Evolutionary conservation across 2,329 filamentous ascomycete genomes (phyloP).

Genomic region (Didymella sp.): DNA sequence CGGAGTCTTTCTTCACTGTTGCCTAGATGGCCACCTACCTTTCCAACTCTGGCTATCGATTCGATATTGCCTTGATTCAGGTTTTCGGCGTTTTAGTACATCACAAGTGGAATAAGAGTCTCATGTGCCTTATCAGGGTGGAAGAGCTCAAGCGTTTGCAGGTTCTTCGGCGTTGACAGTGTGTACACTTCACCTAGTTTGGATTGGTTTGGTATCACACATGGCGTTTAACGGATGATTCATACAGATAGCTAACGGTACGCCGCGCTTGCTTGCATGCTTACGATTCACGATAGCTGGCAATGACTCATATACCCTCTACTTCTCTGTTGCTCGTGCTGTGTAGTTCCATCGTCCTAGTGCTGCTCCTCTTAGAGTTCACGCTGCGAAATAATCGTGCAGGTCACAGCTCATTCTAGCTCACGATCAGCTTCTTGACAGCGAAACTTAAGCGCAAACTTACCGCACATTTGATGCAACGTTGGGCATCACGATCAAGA

Average conservation of each 20-base stretch:
- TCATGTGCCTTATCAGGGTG: neutral
- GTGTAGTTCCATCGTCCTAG: neutral
- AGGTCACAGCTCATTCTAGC: too few species aligned
- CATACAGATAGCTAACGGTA: constrained; percentile 1
- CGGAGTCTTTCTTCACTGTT: constrained; percentile 32
- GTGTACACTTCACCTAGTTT: neutral
- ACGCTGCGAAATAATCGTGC: too few species aligned
- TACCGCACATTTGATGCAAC: too few species aligned
- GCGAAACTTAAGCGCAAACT: too few species aligned
- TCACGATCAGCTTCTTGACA: too few species aligned
- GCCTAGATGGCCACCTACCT: neutral
- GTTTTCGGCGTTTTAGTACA: constrained; percentile 3
- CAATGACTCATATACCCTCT: constrained; percentile 11
- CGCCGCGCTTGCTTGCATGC: constrained; percentile 13
- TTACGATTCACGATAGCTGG: constrained; percentile 14
- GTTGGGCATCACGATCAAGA: too few species aligned
- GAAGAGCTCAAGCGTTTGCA: neutral
- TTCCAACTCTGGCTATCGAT: neutral
- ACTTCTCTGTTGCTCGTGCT: neutral
- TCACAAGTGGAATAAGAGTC: neutral
- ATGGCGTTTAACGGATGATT: constrained; percentile 3
- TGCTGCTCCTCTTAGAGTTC: neutral
- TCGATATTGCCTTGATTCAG: neutral
- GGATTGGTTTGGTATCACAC: neutral
- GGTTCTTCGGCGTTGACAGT: neutral